A percentile compares a stretch with the other conserved stretches of the same genome.
phyloP scores from a whole-genome alignment of 805 yeast genomes.

The Starmerella powellii region DNA sequence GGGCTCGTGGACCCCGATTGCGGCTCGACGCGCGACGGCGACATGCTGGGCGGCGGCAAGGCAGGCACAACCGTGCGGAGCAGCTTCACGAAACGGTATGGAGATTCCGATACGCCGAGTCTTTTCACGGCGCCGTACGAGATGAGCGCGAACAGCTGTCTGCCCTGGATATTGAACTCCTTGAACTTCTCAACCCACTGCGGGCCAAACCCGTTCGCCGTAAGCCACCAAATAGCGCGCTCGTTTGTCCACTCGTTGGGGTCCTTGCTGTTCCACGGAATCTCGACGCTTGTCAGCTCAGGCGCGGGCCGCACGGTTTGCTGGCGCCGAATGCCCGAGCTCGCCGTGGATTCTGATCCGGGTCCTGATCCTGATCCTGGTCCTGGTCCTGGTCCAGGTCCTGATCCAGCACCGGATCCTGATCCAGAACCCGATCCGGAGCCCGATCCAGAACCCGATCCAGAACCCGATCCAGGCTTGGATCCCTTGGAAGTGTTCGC shows the following conservation, averaged over 20 bases:
- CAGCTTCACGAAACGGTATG: slow-evolving; percentile 44
- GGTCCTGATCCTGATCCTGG: too few species aligned
- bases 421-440: background rate
- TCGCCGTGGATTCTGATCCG: too few species aligned
- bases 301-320: slow-evolving; percentile 5
- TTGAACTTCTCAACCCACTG: slow-evolving; percentile 62
- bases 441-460: background rate
- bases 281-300: background rate
- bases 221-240: slow-evolving; percentile 60
- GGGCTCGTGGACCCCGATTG: background rate
- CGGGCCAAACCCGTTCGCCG: slow-evolving; percentile 51
- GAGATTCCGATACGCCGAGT: slow-evolving; percentile 37
- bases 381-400: too few species aligned
- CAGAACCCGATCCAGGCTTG: too few species aligned
- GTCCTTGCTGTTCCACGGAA: slow-evolving; percentile 15
- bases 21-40: slow-evolving; percentile 5
- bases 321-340: slow-evolving; percentile 8
- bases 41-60: background rate
- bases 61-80: slow-evolving; percentile 33
- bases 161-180: slow-evolving; percentile 46
- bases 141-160: slow-evolving; percentile 51
- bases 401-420: too few species aligned
- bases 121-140: slow-evolving; percentile 51
- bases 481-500: too few species aligned
- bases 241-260: slow-evolving; percentile 52